Percentiles rank a stretch among this genome's conserved stretches.
These are phyloP conservation scores for Neophaeococcomyces aloes DNA, from an alignment of 2,329 filamentous ascomycete genomes.

Conservation along the genomic window DNA sequence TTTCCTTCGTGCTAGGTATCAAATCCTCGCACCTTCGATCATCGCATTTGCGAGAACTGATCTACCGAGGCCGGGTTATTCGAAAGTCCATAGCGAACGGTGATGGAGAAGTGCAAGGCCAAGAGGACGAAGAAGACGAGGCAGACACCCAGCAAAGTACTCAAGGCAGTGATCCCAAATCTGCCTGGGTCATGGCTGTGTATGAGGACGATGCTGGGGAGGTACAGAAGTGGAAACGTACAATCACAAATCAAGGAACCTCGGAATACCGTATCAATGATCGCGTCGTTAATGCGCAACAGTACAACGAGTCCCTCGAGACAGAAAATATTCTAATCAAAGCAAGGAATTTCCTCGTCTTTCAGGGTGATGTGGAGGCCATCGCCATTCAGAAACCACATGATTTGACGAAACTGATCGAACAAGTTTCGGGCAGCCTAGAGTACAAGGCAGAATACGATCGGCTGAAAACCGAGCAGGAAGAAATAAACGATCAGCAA, in stretches of 20 bases:
- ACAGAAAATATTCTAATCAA: slow-evolving; percentile 95
- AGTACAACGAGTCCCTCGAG: slow-evolving; percentile 90
- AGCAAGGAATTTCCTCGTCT: slow-evolving; percentile 93
- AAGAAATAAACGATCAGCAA: slow-evolving; percentile 79
- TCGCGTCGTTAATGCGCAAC: slow-evolving; percentile 70
- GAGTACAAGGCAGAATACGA: slow-evolving; percentile 95
- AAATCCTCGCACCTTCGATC: slow-evolving; percentile 97
- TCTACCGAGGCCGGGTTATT: slow-evolving; percentile 89
- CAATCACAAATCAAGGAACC: slow-evolving; percentile 74
- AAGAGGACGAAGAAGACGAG: slow-evolving; percentile 51
- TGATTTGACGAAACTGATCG: slow-evolving; percentile 84
- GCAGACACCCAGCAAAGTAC: slow-evolving; percentile 50
- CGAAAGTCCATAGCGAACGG: slow-evolving; percentile 88
- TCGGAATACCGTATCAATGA: slow-evolving; percentile 98
- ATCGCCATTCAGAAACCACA: slow-evolving; percentile 92
- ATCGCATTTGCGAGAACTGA: slow-evolving; percentile 81
- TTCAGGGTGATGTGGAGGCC: slow-evolving; percentile 94
- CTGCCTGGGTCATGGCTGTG: slow-evolving; percentile 97
- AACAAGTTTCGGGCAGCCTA: slow-evolving; percentile 93
- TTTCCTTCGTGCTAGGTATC: slow-evolving; percentile 96
- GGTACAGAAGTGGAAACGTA: slow-evolving; percentile 90
- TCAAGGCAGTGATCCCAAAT: slow-evolving; percentile 70
- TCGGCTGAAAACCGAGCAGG: slow-evolving; percentile 70
- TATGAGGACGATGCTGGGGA: slow-evolving; percentile 96
- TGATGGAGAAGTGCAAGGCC: slow-evolving; percentile 52